phyloP scores from a whole-genome alignment of 805 yeast species.

The Priceomyces carsonii region DNA sequence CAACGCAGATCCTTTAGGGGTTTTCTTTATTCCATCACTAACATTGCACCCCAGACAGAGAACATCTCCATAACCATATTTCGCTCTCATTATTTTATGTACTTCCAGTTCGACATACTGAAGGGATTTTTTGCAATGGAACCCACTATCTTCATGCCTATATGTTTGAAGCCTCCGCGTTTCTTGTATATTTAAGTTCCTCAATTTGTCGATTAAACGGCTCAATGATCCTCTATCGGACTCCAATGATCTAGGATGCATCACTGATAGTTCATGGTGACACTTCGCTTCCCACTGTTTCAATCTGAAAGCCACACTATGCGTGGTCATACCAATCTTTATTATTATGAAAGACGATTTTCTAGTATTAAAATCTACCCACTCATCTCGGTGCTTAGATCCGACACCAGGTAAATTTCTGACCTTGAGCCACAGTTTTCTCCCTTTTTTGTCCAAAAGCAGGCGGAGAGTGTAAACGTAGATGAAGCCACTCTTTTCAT shows the following conservation, averaged over 20 bases:
- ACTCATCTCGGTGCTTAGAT: conserved; percentile 19
- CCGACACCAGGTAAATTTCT: conserved; percentile 26
- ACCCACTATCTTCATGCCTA: conserved; percentile 30
- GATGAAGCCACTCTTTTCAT: conserved; percentile 42
- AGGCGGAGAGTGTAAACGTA: conserved; percentile 51
- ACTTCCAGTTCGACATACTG: conserved; percentile 41
- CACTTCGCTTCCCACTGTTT: conserved; percentile 57
- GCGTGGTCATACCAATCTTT: conserved; percentile 57
- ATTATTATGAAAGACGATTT: conserved; percentile 40
- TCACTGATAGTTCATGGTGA: conserved; percentile 42
- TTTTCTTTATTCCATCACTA: conserved; percentile 1
- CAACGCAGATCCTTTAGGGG: neutral
- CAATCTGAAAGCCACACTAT: conserved; percentile 41
- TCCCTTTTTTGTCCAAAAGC: conserved; percentile 25
- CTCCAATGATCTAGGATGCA: conserved; percentile 28
- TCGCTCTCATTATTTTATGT: conserved; percentile 36
- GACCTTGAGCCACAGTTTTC: conserved; percentile 40
- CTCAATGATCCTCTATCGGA: neutral
- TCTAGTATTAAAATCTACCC: conserved; percentile 37
- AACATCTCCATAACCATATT: conserved; percentile 50
- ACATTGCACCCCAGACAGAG: conserved; percentile 47
- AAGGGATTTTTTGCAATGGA: conserved; percentile 30
- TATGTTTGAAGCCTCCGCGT: conserved; percentile 15
- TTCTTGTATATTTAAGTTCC: neutral
- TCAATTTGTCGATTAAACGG: conserved; percentile 8